A percentile compares a stretch with the other conserved stretches of the same genome.
These are phyloP conservation scores for Plenodomus tracheiphilus DNA, from an alignment of 2,329 filamentous ascomycete species.

Conservation along the genomic window DNA sequence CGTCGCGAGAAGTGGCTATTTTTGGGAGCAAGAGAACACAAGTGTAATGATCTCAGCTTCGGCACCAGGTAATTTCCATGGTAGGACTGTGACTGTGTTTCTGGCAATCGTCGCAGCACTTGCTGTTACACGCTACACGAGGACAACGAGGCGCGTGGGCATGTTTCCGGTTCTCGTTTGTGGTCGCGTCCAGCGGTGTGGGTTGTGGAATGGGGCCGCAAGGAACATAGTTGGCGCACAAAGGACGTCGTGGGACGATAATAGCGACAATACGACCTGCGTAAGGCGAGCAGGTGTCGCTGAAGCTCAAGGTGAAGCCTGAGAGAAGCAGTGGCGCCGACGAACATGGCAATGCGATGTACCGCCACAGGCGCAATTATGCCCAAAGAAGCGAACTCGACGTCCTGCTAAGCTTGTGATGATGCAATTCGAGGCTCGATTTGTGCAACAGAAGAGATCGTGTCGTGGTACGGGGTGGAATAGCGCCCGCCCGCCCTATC, in stretches of 20 bases:
- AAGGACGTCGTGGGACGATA: neutral
- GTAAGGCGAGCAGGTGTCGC: constrained; percentile 12
- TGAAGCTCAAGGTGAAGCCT: constrained; percentile 6
- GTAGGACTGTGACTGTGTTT: constrained; percentile 17
- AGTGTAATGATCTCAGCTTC: constrained; percentile 8
- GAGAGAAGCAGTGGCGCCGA: too few relatives aligned
- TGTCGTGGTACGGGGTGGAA: constrained; percentile 14
- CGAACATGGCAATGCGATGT: neutral
- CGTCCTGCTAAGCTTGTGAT: constrained; percentile 9
- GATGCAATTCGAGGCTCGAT: constrained; percentile 8
- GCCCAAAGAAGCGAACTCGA: constrained; percentile 9
- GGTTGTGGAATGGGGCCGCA: constrained; percentile 18
- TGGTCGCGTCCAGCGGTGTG: constrained; percentile 18
- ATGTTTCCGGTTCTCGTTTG: constrained; percentile 14
- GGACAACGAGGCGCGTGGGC: constrained; percentile 8
- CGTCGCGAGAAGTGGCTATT: constrained; percentile 4
- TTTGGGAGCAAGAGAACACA: constrained; percentile 3
- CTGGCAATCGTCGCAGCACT: constrained; percentile 9
- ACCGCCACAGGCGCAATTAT: constrained; percentile 4
- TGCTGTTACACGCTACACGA: constrained; percentile 20
- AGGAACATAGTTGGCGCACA: neutral
- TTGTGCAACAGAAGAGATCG: constrained; percentile 9
- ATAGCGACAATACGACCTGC: constrained; percentile 3
- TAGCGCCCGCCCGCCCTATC: constrained; percentile 17
- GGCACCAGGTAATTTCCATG: constrained; percentile 15